Base-by-base conservation (phyloP, 352 stramenopile species). In the Globisporangium spiculum region DNA sequence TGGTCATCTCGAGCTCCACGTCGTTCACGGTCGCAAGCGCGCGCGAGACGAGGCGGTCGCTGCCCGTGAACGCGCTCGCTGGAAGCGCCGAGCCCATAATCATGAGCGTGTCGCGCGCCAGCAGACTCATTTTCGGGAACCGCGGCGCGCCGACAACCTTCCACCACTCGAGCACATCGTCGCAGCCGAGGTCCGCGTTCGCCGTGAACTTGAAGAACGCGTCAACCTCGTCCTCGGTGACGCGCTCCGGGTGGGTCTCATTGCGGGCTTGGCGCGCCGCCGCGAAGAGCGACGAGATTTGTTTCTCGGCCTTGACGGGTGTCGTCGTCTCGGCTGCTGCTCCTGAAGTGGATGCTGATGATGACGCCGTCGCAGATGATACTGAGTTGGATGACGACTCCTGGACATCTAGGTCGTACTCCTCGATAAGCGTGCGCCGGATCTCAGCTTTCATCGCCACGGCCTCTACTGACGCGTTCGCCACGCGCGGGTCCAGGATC, bases 151-250 rank as follows among this genome's bases (percentile, higher is more conserved):
- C 63, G 22, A 68, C 55, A 10, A 46, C 44, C 2, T 36, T 26
- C 63, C 63, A 68, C 63, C 63, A 68, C 44, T 63, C 63, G 34
- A 68, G 36, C 36, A 62, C 63, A 24, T 68, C 63, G 36, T 30
- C 55, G 34, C 63, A 68, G 22, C 34, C 55, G 41, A 63, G 26
- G 14, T 68, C 63, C 16, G 52, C 34, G 16, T 68, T 62, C 0
- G 63, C 53, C 36, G 63, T 68, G 34, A 68, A 62, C 27, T 68
- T 62, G 63, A 57, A 68, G 38, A 68, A 68, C 7, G 54, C 53
- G n/a, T 68, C 63, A 3, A 68, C 63, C 26, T 68, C 63, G 53
- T 68, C 63, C n/a, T 68, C 55, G 18, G 32, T 24, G n/a, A 63
- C 32, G 36, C 63, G 52, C 18, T 62, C 63, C 22, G 50, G 50